Evolutionary conservation across 805 yeast species (phyloP), one percentile per base, ranked within the genome.

Genomic region (Hanseniaspora osmophila): DNA sequence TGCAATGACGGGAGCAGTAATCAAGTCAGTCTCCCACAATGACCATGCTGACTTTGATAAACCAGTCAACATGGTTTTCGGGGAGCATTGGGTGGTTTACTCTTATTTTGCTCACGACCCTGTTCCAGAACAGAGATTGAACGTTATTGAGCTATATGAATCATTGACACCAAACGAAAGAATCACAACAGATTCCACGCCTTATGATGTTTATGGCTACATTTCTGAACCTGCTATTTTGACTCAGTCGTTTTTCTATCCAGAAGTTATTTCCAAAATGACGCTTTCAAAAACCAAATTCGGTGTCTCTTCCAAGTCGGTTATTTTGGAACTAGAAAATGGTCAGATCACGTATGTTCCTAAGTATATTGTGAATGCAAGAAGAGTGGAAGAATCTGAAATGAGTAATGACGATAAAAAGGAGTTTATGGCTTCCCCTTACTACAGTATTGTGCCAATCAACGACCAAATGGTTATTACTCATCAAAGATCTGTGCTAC

Each of bases 1-100:
- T 57, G 67, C 77, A 0, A 65, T 82, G 4, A 74, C 84, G 1
- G 97, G 97, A 3, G 71, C 75, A 39, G 48, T 78, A 0, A 63
- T 85, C 9, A 62, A 71, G 52, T 58, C 69, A 12, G 60, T 66
- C 2, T 56, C 57, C 6, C 75, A 73, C 46, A 68, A 62, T 3
- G 70, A 67, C 6, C 67, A 66, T 22, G 56, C 68, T 10, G 69
- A 65, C 43, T 57, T 70, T 3, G 67, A 67, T 10, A 60, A 61
- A 10, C 62, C 67, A 10, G 58, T 85, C 29, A 63, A 70, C 18
- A 54, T 85, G 27, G 67, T 77, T 1, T 73, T 77, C 60, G 92
- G 86, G 42, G 97, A 90, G 57, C 77, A 88, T 62, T 90, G 92
- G 84, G 66, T 86, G 15, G 69, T 84, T 10, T 80, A 83, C 56